Base-by-base conservation (phyloP, 108 stramenopile genomes). In the Skeletonema potamos region DNA sequence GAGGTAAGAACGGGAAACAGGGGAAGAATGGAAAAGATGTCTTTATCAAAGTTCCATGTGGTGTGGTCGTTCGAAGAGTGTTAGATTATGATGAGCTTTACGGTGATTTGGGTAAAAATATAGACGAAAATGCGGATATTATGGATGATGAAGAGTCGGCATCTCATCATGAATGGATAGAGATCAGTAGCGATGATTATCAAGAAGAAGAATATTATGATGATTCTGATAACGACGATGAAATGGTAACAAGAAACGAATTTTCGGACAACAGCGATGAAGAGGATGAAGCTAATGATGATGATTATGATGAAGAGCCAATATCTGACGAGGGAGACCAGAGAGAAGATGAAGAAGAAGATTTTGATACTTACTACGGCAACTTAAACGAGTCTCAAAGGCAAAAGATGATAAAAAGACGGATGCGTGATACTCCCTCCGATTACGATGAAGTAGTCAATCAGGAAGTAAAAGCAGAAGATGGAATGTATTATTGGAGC, bases 31-130 rank as follows among this genome's bases (percentile, higher is more conserved):
- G 94, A 37, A 68, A 68, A 41, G 87, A 96, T 83, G 69, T 77
- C 3, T 79, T 92, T 48, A 55, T 93, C 5, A 64, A 86, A 64
- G 89, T 96, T 33, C 94, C 94, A 2, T 89, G 88, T 81, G 94
- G 94, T 11, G 92, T 96, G 5, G 77, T 96, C 10, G 92, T 96
- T 6, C 75, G 83, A 15, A 70, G 90, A 65, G 82, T 95, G 11
- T 58, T 92, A 70, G 87, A 90, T 60, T 77, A 67, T 48, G 73
- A 80, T 46, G 66, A 83, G 64, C 76, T 70, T 10, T 58, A 76
- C 67, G 61, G 57, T 63, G 65, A 72, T 73, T 15, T 65, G 28
- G 15, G 64, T 54, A 48, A n/a, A n/a, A n/a, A 4, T 66, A 15
- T 28, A 29, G 60, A 62, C 8, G 67, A 63, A 36, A 36, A 59